phyloP scores from a whole-genome alignment of 2,329 filamentous ascomycete species.

The Paradendryphiella salina region DNA sequence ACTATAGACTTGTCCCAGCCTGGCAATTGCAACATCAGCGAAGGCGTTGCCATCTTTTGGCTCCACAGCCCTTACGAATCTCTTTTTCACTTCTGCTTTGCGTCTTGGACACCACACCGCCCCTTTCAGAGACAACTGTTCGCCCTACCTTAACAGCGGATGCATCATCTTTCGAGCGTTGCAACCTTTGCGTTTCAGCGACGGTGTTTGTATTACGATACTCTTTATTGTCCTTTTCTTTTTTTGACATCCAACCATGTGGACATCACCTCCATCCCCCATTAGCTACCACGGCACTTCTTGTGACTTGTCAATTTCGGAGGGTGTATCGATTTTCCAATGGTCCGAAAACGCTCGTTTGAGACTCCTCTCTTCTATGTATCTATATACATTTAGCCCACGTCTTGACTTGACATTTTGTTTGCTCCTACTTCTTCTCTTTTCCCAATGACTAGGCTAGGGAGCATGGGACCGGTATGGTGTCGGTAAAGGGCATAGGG shows the following conservation, averaged over 20 bases:
- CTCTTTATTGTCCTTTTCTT: not conserved
- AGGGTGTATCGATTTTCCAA: constrained; percentile 2
- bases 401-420: not conserved
- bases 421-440: not conserved
- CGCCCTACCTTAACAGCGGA: constrained; percentile 1
- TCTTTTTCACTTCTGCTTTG: constrained; percentile 15
- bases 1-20: constrained; percentile 35
- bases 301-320: not conserved
- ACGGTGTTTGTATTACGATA: constrained; percentile 11
- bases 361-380: constrained; percentile 12
- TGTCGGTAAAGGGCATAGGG: constrained; percentile 1
- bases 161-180: constrained; percentile 3
- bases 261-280: constrained; percentile 9
- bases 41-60: constrained; percentile 12
- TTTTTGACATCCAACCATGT: not conserved
- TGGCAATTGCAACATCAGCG: constrained; percentile 13
- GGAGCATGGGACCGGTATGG: constrained; percentile 13
- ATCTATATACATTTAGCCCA: constrained; percentile 10
- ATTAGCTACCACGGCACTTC: not conserved
- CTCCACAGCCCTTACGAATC: constrained; percentile 35
- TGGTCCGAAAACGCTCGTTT: constrained; percentile 11
- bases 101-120: constrained; percentile 6
- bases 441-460: constrained; percentile 7
- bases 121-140: not conserved
- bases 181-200: constrained; percentile 5